Base-by-base conservation (phyloP, 495 filamentous ascomycete species). In the Extremus antarcticus region DNA sequence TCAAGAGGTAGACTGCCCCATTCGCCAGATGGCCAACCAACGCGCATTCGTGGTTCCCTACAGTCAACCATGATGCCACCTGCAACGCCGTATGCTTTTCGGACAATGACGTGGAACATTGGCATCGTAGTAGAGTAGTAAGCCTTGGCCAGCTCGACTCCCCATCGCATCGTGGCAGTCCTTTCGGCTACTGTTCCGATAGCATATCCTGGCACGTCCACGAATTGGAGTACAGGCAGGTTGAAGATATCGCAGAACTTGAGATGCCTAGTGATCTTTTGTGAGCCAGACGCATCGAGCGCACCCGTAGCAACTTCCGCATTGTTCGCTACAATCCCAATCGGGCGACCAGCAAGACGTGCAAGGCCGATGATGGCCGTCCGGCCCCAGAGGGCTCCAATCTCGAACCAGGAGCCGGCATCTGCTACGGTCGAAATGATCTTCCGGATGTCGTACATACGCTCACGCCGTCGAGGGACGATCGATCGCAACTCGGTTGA, bases 191-290 rank as follows among this genome's bases (percentile, higher is more conserved):
- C 72, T 0, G 79, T 83, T 19, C 78, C 79, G 52, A 84, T 78
- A 2, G 79, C 78, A 51, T 82, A 84, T 2, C 80, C 79, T 17
- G 80, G 66, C 17, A 57, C 71, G 64, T 84, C 80, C 22, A 84
- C 69, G 55, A 83, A 84, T 57, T 84, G 80, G 47, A 84, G 29
- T 23, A 84, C 65, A 2, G 80, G 80, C 16, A 84, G 60, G 47
- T 84, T 84, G 70, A 82, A 80, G 46, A 82, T 73, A 64, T 84
- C 80, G 56, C 77, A 80, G 59, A 83, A 69, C 58, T 83, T 84
- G 43, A 82, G 64, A 56, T 78, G 65, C 1, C 77, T 68, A 0
- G 74, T 77, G 35, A 82, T 65, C 57, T 84, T 83, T 60, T 82
- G 79, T 20, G 74, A 76, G 2, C 78, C 79, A 1, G 70, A 70